Percentiles rank a stretch among this genome's conserved stretches.
Conservation (phyloP, 805 yeast species). For the Myxozyma neglecta region DNA sequence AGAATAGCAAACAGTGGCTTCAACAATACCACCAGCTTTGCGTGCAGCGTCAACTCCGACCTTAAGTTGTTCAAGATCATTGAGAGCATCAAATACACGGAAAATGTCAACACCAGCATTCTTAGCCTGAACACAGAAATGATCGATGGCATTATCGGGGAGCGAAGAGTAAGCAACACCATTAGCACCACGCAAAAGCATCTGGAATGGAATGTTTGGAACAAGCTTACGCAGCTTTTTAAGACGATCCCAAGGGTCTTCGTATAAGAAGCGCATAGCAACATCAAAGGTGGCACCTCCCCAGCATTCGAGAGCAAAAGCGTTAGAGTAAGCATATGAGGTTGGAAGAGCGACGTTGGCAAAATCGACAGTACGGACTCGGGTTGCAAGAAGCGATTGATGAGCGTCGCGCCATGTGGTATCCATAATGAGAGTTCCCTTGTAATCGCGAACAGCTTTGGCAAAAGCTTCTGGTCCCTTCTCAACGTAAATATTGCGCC, state of each 20-base stretch:
- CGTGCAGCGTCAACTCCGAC: slow-evolving; percentile 98
- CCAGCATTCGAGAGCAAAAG: slow-evolving; percentile 98
- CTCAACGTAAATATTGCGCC: slow-evolving; percentile 84
- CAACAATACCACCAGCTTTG: slow-evolving; percentile 98
- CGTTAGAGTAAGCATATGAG: slow-evolving; percentile 82
- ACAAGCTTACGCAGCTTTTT: slow-evolving; percentile 82
- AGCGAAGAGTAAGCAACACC: slow-evolving; percentile 98
- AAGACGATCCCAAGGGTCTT: slow-evolving; percentile 98
- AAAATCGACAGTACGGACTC: slow-evolving; percentile 92
- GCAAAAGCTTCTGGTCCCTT: slow-evolving; percentile 91
- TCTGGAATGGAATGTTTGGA: slow-evolving; percentile 98
- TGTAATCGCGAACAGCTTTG: slow-evolving; percentile 73
- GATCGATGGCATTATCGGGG: slow-evolving; percentile 98
- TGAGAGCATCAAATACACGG: slow-evolving; percentile 96
- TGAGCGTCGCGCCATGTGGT: slow-evolving; percentile 99
- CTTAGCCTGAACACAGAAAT: slow-evolving; percentile 91
- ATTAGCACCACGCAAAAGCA: slow-evolving; percentile 98
- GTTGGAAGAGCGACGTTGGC: slow-evolving; percentile 91
- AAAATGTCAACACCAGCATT: slow-evolving; percentile 95
- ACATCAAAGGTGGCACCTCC: slow-evolving; percentile 99
- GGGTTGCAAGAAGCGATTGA: slow-evolving; percentile 94
- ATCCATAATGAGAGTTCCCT: slow-evolving; percentile 93
- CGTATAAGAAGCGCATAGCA: slow-evolving; percentile 96
- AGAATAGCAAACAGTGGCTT: slow-evolving; percentile 96
- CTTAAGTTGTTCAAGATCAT: slow-evolving; percentile 92